These are phyloP conservation scores for Pseudopithomyces maydicus DNA, from an alignment of 2,329 filamentous ascomycete genomes.

Conservation along the genomic window DNA sequence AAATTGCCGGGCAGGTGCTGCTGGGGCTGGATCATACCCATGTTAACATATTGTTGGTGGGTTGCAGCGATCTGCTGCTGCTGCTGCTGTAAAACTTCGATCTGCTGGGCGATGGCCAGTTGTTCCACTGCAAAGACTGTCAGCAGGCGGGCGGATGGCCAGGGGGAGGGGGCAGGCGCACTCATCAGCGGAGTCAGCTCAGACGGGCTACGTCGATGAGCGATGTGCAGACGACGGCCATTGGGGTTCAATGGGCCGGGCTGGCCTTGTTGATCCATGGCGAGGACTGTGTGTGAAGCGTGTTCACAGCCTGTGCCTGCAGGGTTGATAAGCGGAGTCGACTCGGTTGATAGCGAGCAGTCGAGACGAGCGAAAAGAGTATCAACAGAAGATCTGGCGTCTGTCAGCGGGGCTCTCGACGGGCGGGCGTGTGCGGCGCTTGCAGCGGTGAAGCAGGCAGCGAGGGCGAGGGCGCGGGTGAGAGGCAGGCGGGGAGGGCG, in stretches of 20 bases:
- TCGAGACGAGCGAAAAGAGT: conserved; percentile 26
- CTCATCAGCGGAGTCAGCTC: conserved; percentile 98
- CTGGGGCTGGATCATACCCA: conserved; percentile 89
- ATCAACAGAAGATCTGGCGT: conserved; percentile 30
- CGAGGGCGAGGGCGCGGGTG: neutral
- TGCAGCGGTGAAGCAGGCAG: conserved; percentile 7
- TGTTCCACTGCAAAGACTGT: conserved; percentile 76
- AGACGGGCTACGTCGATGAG: conserved; percentile 94
- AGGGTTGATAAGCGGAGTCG: conserved; percentile 25
- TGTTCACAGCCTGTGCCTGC: conserved; percentile 29
- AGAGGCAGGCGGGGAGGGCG: neutral
- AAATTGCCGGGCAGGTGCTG: conserved; percentile 72
- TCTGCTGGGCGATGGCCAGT: conserved; percentile 96
- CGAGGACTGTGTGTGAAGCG: conserved; percentile 27
- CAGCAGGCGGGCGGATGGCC: conserved; percentile 22
- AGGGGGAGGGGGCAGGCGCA: conserved; percentile 61
- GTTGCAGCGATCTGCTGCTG: conserved; percentile 97
- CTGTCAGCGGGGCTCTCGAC: conserved; percentile 25
- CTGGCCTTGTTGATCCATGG: conserved; percentile 59
- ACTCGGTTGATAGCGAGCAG: conserved; percentile 25
- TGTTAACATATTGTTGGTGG: conserved; percentile 96
- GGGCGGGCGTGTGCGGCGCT: conserved; percentile 3
- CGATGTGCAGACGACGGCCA: conserved; percentile 93
- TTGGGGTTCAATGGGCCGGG: conserved; percentile 65
- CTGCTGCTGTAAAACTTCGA: conserved; percentile 95